Evolutionary conservation across 768 basidiomycete species (phyloP).

Genomic region (Boletus subcaerulescens): DNA sequence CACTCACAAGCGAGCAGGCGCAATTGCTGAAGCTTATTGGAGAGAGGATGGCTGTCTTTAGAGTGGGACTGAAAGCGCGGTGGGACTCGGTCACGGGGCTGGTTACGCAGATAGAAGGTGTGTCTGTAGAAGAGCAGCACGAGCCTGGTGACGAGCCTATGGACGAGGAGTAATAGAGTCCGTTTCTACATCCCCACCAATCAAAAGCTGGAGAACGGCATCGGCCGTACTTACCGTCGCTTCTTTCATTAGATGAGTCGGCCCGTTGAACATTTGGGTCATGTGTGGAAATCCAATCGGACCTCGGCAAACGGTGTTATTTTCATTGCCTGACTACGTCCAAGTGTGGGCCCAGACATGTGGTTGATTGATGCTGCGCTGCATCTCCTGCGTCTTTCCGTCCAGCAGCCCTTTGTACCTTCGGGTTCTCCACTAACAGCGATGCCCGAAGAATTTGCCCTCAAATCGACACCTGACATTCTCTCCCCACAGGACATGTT

Average conservation of each 20-base stretch:
- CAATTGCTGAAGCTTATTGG: slow-evolving; percentile 91
- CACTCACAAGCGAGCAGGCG: slow-evolving; percentile 81
- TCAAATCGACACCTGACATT: slow-evolving; percentile 56
- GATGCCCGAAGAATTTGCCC: slow-evolving; percentile 44
- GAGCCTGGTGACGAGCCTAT: slow-evolving; percentile 43
- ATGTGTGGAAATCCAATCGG: too few relatives aligned
- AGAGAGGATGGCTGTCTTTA: slow-evolving; percentile 83
- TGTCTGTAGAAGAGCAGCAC: slow-evolving; percentile 30
- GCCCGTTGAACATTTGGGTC: too few relatives aligned
- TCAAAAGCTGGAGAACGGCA: not conserved
- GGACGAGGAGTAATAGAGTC: slow-evolving; percentile 44
- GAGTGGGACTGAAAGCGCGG: slow-evolving; percentile 63
- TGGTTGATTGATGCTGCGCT: slow-evolving; percentile 41
- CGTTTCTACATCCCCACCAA: too few relatives aligned
- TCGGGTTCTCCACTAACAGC: slow-evolving; percentile 19
- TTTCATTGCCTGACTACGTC: not conserved
- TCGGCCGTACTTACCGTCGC: too few relatives aligned
- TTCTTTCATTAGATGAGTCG: too few relatives aligned
- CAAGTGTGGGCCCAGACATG: slow-evolving; percentile 28
- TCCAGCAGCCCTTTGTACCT: slow-evolving; percentile 46
- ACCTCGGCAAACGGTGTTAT: not conserved
- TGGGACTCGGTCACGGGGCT: slow-evolving; percentile 72
- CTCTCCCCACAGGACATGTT: slow-evolving; percentile 75
- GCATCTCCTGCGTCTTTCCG: slow-evolving; percentile 51
- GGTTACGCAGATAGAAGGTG: slow-evolving; percentile 56